These are phyloP conservation scores for Leishmania major DNA, from an alignment of 208 protist genomes.

Conservation along the genomic window DNA sequence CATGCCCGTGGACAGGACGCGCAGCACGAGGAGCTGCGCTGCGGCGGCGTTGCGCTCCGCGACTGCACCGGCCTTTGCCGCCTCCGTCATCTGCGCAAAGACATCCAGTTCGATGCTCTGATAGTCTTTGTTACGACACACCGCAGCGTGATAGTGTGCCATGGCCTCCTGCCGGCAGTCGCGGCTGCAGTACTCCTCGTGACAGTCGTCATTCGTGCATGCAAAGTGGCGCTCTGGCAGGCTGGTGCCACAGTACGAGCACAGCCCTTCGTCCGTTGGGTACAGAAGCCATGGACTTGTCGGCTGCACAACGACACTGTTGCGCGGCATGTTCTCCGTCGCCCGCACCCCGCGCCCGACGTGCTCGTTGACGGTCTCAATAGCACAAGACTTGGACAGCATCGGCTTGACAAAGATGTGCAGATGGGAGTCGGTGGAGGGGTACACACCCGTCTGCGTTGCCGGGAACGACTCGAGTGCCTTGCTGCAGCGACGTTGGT, in stretches of 20 bases:
- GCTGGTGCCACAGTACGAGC: slow-evolving; percentile 53
- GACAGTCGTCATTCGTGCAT: slow-evolving; percentile 70
- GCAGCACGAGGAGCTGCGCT: slow-evolving; percentile 82
- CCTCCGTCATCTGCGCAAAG: slow-evolving; percentile 67
- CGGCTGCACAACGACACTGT: slow-evolving; percentile 43
- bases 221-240: slow-evolving; percentile 74
- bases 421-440: slow-evolving; percentile 65
- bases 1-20: slow-evolving; percentile 59
- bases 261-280: slow-evolving; percentile 60
- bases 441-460: slow-evolving; percentile 63
- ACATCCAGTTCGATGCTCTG: slow-evolving; percentile 84
- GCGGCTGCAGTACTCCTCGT: slow-evolving; percentile 91
- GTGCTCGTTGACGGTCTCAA: slow-evolving; percentile 36
- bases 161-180: slow-evolving; percentile 72
- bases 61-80: slow-evolving; percentile 34
- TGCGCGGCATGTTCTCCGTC: slow-evolving; percentile 29
- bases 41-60: slow-evolving; percentile 65
- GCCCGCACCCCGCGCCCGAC: slow-evolving; percentile 67
- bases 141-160: slow-evolving; percentile 63
- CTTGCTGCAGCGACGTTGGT: slow-evolving; percentile 56
- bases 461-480: slow-evolving; percentile 60
- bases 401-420: slow-evolving; percentile 83
- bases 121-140: slow-evolving; percentile 72
- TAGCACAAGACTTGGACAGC: slow-evolving; percentile 46
- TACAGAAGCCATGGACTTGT: slow-evolving; percentile 75